Evolutionary conservation across 208 protist species (phyloP), one percentile per base, ranked within the genome.

Genomic region (Leishmania tarentolae): DNA sequence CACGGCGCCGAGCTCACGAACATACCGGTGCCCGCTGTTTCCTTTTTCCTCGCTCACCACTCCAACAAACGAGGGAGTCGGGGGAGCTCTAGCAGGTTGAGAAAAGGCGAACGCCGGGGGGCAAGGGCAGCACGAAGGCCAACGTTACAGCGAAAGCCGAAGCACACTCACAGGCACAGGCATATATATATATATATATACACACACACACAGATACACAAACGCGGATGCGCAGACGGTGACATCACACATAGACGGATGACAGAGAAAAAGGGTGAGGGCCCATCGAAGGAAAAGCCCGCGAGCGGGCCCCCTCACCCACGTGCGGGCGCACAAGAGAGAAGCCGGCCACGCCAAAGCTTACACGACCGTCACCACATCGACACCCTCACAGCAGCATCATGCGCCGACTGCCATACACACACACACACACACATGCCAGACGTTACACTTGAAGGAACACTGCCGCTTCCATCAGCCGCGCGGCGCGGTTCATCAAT

Each of bases 371-470:
- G 24, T 6, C 21, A 15, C 17, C 24, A 61, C 57, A 35, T 31
- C 28, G 28, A 31, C 57, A 35, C 19, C 13, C n/a, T n/a, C 61
- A 35, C 31, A 17, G 1, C 17, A 40, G 37, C 9, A 68, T 8
- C 2, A 19, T 13, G 7, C 50, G 35, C 28, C n/a, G n/a, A n/a
- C n/a, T n/a, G n/a, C n/a, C n/a, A n/a, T n/a, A 68, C 63, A 68
- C 61, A 40, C n/a, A 50, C 40, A 3, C 68, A 47, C 11, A 72
- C 24, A 47, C 42, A 21, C 68, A 17, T 47, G 24, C 40, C 4
- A 40, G 47, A 21, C 68, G 6, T 79, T 76, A 91, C 59, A 92
- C 69, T 70, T 92, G 84, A 1, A 93, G 81, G 65, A 90, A 91
- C n/a, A 86, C 80, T 6, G 87, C 87, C 13, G 80, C 83, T 37